A percentile compares a stretch with the other conserved stretches of the same genome.
These are phyloP conservation scores for Pichia gijzeniarum DNA, from an alignment of 805 yeast genomes.

Conservation along the genomic window DNA sequence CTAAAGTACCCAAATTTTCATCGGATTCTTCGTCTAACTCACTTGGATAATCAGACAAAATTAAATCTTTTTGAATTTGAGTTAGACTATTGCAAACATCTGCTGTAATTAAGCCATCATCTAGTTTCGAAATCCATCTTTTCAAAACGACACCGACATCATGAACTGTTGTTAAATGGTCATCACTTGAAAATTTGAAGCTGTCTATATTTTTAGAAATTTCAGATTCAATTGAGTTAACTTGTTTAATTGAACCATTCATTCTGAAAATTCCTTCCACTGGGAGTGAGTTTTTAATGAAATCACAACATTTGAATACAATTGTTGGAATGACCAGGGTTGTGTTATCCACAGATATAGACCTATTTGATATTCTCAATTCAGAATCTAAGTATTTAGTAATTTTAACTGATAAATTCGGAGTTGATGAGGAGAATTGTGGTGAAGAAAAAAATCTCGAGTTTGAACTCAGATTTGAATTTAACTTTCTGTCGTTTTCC, in stretches of 20 bases:
- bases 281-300: constrained; percentile 19
- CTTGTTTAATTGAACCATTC: constrained; percentile 31
- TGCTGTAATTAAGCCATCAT: constrained; percentile 26
- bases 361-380: constrained; percentile 16
- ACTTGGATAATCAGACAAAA: constrained; percentile 6
- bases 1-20: background rate
- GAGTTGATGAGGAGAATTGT: constrained; percentile 11
- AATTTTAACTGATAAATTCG: constrained; percentile 6
- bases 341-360: constrained; percentile 9
- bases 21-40: constrained; percentile 4
- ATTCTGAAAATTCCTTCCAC: constrained; percentile 34
- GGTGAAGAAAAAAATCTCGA: constrained; percentile 9
- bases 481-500: background rate
- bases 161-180: constrained; percentile 21
- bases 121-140: constrained; percentile 30
- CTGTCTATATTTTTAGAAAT: constrained; percentile 20
- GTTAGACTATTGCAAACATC: constrained; percentile 15
- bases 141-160: constrained; percentile 34
- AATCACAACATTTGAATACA: constrained; percentile 29
- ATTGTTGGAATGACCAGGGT: constrained; percentile 23
- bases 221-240: constrained; percentile 25
- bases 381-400: constrained; percentile 19
- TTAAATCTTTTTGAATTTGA: background rate
- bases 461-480: background rate
- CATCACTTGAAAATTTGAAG: constrained; percentile 18